A percentile compares a stretch with the other conserved stretches of the same genome.
These are phyloP conservation scores for Physcomitrellopsis africana DNA, from an alignment of 225 moss, liverwort and hornwort species.

Conservation along the genomic window DNA sequence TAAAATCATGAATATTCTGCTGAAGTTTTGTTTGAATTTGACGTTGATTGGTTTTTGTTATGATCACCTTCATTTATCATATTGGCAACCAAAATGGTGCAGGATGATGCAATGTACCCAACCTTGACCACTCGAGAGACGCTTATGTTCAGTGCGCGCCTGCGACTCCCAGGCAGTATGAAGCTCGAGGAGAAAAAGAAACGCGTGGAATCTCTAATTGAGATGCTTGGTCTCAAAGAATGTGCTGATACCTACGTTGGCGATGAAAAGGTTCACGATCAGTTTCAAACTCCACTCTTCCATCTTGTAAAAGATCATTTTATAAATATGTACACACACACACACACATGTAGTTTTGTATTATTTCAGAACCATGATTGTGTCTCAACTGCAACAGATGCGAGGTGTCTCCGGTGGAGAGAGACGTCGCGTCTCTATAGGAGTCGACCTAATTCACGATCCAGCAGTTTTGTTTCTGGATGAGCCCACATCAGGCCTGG, in stretches of 20 bases:
- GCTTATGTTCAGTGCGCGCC: slow-evolving; percentile 56
- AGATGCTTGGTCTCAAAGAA: slow-evolving; percentile 49
- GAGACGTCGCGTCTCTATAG: slow-evolving; percentile 31
- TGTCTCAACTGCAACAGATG: slow-evolving; percentile 6
- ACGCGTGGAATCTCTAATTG: slow-evolving; percentile 47
- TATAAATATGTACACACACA: not conserved
- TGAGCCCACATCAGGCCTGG: slow-evolving; percentile 38
- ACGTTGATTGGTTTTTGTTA: not conserved
- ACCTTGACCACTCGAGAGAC: slow-evolving; percentile 60
- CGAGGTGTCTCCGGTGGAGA: slow-evolving; percentile 34
- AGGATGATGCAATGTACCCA: slow-evolving; percentile 60
- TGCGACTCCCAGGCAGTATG: slow-evolving; percentile 43
- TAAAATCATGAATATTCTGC: not conserved
- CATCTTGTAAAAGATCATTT: not conserved
- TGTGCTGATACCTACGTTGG: slow-evolving; percentile 58
- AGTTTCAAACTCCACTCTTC: too few species aligned
- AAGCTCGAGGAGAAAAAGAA: slow-evolving; percentile 38
- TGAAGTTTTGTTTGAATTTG: not conserved
- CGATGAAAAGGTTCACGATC: slow-evolving; percentile 31
- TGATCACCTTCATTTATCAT: not conserved
- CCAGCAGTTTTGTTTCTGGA: slow-evolving; percentile 36
- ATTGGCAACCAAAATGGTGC: not conserved
- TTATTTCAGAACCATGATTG: not conserved
- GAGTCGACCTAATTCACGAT: slow-evolving; percentile 34
- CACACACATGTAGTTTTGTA: not conserved